These are phyloP conservation scores for Aspergillus flavus DNA, from an alignment of 2,329 filamentous ascomycete genomes.

Conservation along the genomic window DNA sequence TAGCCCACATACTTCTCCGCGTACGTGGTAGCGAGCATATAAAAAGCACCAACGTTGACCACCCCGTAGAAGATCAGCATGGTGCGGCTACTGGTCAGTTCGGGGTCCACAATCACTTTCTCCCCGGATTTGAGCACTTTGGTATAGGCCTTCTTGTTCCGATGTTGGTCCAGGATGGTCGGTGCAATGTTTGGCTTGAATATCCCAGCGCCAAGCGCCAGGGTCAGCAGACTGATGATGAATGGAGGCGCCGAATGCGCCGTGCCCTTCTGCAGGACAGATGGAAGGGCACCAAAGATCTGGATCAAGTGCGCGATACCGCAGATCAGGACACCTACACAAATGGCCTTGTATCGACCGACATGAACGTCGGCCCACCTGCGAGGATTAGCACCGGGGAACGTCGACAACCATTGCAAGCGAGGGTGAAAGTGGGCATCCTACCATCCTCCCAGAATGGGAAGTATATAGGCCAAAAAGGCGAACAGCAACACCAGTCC, in stretches of 20 bases:
- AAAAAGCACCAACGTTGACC: conserved; percentile 38
- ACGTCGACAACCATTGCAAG: background rate
- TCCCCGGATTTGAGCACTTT: conserved; percentile 49
- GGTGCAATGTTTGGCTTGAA: conserved; percentile 49
- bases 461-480: conserved; percentile 61
- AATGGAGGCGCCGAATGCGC: conserved; percentile 40
- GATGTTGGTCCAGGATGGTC: conserved; percentile 49
- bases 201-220: conserved; percentile 43
- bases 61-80: conserved; percentile 41
- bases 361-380: conserved; percentile 30
- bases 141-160: conserved; percentile 40
- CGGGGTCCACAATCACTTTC: conserved; percentile 52
- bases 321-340: conserved; percentile 42
- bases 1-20: conserved; percentile 46
- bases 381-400: background rate
- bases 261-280: conserved; percentile 39
- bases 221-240: conserved; percentile 41
- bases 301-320: conserved; percentile 39
- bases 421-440: too few species aligned
- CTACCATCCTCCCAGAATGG: conserved; percentile 45
- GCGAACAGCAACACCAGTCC: conserved; percentile 52
- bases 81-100: conserved; percentile 44
- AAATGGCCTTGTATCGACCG: conserved; percentile 38
- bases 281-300: conserved; percentile 42
- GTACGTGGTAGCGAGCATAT: conserved; percentile 43